phyloP scores from a whole-genome alignment of 2,329 filamentous ascomycete species.

The Verruconis gallopava region DNA sequence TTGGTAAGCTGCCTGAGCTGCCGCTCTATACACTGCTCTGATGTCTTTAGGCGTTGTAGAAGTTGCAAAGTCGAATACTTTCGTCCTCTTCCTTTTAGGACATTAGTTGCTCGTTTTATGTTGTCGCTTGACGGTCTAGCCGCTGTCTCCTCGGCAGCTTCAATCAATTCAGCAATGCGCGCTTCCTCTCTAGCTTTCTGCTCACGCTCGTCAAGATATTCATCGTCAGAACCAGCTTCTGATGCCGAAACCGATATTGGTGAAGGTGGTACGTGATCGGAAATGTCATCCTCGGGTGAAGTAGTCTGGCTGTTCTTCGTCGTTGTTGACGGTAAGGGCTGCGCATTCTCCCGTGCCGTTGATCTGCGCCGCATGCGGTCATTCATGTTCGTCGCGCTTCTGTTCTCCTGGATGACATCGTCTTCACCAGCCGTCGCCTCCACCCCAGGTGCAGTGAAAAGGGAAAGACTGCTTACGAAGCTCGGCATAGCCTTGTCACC shows the following conservation, averaged over 20 bases:
- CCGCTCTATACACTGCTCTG: conserved; percentile 22
- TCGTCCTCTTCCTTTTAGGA: conserved; percentile 43
- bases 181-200: conserved; percentile 39
- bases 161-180: conserved; percentile 31
- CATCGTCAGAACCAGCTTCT: conserved; percentile 25
- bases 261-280: conserved; percentile 8
- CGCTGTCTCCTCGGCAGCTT: conserved; percentile 32
- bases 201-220: conserved; percentile 42
- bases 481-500: conserved; percentile 20
- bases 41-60: conserved; percentile 32
- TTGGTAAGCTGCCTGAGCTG: conserved; percentile 12
- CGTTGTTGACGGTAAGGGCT: neutral
- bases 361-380: no score
- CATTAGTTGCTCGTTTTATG: conserved; percentile 32
- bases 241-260: conserved; percentile 1
- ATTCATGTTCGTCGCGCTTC: neutral
- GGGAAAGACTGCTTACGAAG: conserved; percentile 34
- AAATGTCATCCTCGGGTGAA: conserved; percentile 10
- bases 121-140: conserved; percentile 30
- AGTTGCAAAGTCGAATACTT: conserved; percentile 48
- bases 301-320: neutral
- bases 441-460: conserved; percentile 44
- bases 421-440: conserved; percentile 19
- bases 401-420: conserved; percentile 23
- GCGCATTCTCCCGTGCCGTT: neutral